Percentiles rank a stretch among this genome's conserved stretches.
phyloP scores from a whole-genome alignment of 169 alveolate genomes.

The Plasmodium reichenowi region DNA sequence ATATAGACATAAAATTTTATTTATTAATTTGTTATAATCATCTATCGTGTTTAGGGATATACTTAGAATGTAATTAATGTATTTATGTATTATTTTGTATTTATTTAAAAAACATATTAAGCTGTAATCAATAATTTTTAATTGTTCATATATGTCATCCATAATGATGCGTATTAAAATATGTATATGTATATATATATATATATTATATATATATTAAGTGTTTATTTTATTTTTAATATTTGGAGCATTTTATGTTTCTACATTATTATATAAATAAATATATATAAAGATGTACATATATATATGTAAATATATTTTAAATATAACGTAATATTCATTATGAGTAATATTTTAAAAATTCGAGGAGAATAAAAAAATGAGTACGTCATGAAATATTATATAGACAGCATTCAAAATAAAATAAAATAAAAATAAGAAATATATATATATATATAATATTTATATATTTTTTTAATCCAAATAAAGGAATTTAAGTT shows the following conservation, averaged over 20 bases:
- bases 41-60: constrained; percentile 25
- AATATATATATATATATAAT: too few relatives aligned
- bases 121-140: constrained; percentile 55
- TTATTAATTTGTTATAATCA: constrained; percentile 51
- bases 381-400: too few relatives aligned
- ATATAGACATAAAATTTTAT: constrained; percentile 16
- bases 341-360: too few relatives aligned
- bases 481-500: constrained; percentile 59
- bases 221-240: not conserved
- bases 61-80: constrained; percentile 12
- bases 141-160: constrained; percentile 68
- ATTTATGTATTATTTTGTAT: constrained; percentile 38
- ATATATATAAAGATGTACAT: not conserved
- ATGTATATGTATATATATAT: not conserved
- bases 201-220: not conserved
- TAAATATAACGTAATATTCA: not conserved
- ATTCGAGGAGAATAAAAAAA: too few relatives aligned
- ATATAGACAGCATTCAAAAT: too few relatives aligned
- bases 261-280: not conserved
- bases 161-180: not conserved
- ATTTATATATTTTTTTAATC: too few relatives aligned
- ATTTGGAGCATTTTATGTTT: not conserved
- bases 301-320: not conserved
- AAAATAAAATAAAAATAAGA: too few relatives aligned
- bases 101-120: constrained; percentile 52